Percentiles rank a stretch among this genome's conserved stretches.
phyloP scores from a whole-genome alignment of 495 filamentous ascomycete genomes.

The Xylaria castorea region DNA sequence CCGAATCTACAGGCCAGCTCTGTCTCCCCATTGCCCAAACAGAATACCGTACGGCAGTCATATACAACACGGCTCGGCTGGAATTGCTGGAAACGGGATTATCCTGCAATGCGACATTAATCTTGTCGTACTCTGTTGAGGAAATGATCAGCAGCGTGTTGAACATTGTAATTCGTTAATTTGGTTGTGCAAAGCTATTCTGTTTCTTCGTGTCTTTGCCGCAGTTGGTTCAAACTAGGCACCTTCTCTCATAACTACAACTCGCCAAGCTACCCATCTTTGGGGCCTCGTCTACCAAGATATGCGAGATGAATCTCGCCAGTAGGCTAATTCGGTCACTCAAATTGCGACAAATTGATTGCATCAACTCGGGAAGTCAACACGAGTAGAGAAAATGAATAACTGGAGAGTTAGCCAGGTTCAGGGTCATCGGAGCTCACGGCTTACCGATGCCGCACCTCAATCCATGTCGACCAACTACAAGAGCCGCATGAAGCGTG shows the following conservation, averaged over 20 bases:
- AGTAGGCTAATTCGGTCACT: conserved; percentile 14
- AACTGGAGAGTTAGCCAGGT: conserved; percentile 1
- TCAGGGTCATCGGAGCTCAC: background rate
- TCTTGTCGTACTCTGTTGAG: background rate
- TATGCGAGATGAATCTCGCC: background rate
- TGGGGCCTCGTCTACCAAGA: background rate
- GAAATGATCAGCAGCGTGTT: background rate
- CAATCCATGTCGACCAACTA: conserved; percentile 8
- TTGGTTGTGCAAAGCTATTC: conserved; percentile 1
- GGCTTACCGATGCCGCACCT: background rate
- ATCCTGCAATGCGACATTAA: conserved; percentile 7
- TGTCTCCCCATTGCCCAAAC: background rate
- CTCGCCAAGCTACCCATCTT: background rate
- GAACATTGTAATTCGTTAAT: background rate
- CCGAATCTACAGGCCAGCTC: conserved; percentile 6
- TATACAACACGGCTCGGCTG: conserved; percentile 15
- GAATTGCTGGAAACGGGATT: conserved; percentile 5
- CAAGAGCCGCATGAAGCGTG: conserved; percentile 6
- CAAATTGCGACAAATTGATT: conserved; percentile 10
- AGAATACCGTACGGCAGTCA: background rate
- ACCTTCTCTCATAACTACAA: background rate
- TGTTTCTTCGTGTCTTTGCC: background rate
- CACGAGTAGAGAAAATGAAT: conserved; percentile 21
- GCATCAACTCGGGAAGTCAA: conserved; percentile 29
- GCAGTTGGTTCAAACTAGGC: background rate